Percentiles rank a stretch among this genome's conserved stretches.
phyloP scores from a whole-genome alignment of 2,329 filamentous ascomycete species.

The Thielaviopsis cerberus region DNA sequence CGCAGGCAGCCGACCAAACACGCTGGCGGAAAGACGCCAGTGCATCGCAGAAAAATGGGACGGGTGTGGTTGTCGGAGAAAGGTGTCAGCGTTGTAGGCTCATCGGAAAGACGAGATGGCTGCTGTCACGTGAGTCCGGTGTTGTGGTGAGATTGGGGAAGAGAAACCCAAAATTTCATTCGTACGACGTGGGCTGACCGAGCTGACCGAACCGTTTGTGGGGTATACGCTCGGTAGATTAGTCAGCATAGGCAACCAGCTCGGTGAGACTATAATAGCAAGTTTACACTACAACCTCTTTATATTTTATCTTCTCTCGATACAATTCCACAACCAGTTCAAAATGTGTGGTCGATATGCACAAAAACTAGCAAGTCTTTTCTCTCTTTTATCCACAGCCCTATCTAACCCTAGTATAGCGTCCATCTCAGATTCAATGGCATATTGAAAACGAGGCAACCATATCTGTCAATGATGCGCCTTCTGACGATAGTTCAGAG shows the following conservation, averaged over 20 bases:
- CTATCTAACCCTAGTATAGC: conserved; percentile 26
- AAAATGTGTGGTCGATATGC: conserved; percentile 23
- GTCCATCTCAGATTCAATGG: conserved; percentile 55
- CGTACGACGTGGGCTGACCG: conserved; percentile 5
- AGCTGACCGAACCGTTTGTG: neutral
- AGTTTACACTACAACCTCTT: neutral
- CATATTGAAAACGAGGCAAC: conserved; percentile 50
- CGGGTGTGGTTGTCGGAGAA: too few species aligned
- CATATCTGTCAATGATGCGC: conserved; percentile 54
- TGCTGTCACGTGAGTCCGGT: neutral
- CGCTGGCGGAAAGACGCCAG: conserved; percentile 9
- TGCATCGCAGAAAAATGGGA: conserved; percentile 2
- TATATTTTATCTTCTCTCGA: neutral
- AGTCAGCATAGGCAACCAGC: neutral
- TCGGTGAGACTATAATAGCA: neutral
- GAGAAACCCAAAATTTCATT: neutral
- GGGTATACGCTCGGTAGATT: neutral
- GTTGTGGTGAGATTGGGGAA: neutral
- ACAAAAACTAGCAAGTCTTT: conserved; percentile 18
- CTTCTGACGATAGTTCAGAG: conserved; percentile 45
- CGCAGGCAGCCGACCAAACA: conserved; percentile 8
- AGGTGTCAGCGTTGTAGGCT: neutral
- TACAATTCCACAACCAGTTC: neutral
- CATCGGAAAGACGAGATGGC: neutral
- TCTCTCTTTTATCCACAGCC: conserved; percentile 16